These are phyloP conservation scores for Serendipita sp. DNA, from an alignment of 768 basidiomycete species.

Conservation along the genomic window DNA sequence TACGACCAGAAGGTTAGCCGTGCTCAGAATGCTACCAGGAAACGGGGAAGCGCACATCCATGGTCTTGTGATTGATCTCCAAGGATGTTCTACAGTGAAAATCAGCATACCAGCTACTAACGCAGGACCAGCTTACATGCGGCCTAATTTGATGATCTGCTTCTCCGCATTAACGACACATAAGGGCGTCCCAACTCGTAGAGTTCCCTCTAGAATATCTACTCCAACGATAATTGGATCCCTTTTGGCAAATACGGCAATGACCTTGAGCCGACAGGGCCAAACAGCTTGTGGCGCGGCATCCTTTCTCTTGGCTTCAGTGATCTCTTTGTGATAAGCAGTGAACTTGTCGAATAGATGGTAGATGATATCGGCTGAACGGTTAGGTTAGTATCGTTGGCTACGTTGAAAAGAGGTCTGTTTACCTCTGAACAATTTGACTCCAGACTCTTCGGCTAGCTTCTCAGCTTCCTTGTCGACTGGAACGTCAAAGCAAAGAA, in stretches of 20 bases:
- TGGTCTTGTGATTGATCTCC: conserved; percentile 90
- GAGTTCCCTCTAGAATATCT: conserved; percentile 82
- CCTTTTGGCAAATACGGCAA: conserved; percentile 90
- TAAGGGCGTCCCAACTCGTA: conserved; percentile 85
- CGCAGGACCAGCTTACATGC: conserved; percentile 47
- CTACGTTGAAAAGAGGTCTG: not conserved
- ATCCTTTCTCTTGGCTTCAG: conserved; percentile 80
- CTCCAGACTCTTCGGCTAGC: conserved; percentile 85
- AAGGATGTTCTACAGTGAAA: conserved; percentile 57
- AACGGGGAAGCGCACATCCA: conserved; percentile 39
- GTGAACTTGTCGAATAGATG: conserved; percentile 95
- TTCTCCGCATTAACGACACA: conserved; percentile 92
- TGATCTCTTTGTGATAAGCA: conserved; percentile 80
- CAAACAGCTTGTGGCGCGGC: conserved; percentile 92
- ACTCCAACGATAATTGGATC: conserved; percentile 96
- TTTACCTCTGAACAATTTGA: conserved; percentile 84
- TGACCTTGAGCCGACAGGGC: conserved; percentile 86
- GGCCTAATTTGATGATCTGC: conserved; percentile 82
- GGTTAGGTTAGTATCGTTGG: conserved; percentile 3
- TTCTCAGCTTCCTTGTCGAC: conserved; percentile 89
- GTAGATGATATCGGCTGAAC: conserved; percentile 90
- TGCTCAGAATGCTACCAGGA: not conserved
- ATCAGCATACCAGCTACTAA: conserved; percentile 7
- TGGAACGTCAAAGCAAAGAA: conserved; percentile 91
- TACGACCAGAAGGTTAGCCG: conserved; percentile 18